Evolutionary conservation across 345 rosid genomes (phyloP).

Genomic region (Hevea brasiliensis): DNA sequence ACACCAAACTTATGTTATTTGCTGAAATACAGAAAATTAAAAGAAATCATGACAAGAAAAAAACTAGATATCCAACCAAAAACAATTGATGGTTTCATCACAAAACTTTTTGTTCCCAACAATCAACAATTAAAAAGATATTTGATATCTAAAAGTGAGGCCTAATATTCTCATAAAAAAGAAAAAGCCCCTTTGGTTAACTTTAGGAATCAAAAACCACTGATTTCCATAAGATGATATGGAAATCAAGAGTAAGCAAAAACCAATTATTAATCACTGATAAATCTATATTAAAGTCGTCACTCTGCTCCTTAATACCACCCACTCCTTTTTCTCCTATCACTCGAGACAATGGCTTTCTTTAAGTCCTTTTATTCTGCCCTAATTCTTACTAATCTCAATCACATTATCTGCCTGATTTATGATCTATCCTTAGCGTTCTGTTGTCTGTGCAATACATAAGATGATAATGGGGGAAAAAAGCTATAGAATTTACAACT

Average conservation of each 20-base stretch:
- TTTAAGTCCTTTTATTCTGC: neutral
- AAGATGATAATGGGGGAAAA: neutral
- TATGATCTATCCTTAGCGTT: too few species aligned
- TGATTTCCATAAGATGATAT: too few species aligned
- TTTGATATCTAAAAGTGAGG: neutral
- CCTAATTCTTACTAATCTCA: neutral
- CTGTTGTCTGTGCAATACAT: too few species aligned
- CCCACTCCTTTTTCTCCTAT: neutral
- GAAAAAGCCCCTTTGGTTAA: neutral
- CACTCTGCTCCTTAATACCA: neutral
- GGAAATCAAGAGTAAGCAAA: neutral
- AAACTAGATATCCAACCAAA: neutral
- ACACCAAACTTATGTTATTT: neutral
- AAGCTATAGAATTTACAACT: too few species aligned
- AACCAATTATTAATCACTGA: neutral
- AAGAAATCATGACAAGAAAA: neutral
- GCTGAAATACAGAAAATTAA: neutral
- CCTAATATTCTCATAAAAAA: neutral
- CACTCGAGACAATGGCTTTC: too few species aligned
- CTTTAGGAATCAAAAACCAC: neutral
- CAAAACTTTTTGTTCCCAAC: neutral
- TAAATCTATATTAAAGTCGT: neutral
- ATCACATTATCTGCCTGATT: neutral
- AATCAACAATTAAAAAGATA: neutral
- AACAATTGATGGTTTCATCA: too few species aligned